Evolutionary conservation across 1,284 basidiomycete genomes (phyloP).

Genomic region (Cutaneotrichosporon spelunceum): DNA sequence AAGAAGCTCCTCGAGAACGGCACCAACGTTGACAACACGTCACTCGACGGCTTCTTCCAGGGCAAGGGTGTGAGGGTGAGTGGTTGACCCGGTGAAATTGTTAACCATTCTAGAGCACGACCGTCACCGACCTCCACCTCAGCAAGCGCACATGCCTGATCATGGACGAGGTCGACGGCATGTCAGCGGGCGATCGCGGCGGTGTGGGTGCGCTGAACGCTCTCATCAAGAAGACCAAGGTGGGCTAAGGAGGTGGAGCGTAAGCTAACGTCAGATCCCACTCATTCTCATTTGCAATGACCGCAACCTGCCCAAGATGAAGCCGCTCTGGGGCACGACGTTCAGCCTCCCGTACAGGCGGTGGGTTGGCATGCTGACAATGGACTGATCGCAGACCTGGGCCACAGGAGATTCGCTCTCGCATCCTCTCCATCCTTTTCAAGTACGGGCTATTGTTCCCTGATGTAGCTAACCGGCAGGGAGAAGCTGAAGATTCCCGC

Average conservation of each 20-base stretch:
- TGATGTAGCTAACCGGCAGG: conserved; percentile 52
- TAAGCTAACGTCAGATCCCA: conserved; percentile 63
- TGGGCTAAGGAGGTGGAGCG: conserved; percentile 34
- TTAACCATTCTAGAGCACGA: conserved; percentile 56
- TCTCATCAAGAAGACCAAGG: conserved; percentile 90
- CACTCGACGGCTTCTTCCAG: conserved; percentile 80
- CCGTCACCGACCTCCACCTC: conserved; percentile 66
- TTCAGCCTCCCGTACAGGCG: conserved; percentile 73
- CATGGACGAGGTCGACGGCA: conserved; percentile 99
- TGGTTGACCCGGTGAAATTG: background rate
- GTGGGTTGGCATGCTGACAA: conserved; percentile 52
- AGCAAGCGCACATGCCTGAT: conserved; percentile 83
- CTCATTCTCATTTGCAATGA: conserved; percentile 99
- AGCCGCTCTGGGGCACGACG: conserved; percentile 72
- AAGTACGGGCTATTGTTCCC: conserved; percentile 59
- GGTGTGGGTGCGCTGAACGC: conserved; percentile 90
- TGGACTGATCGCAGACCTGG: conserved; percentile 60
- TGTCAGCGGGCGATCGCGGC: conserved; percentile 95
- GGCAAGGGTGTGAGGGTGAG: conserved; percentile 58
- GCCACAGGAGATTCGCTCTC: conserved; percentile 69
- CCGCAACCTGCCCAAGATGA: conserved; percentile 78
- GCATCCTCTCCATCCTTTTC: conserved; percentile 82
- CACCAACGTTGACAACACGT: conserved; percentile 82
- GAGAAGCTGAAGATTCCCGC: conserved; percentile 88
- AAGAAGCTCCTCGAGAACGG: conserved; percentile 95